A percentile compares a stretch with the other conserved stretches of the same genome.
Conservation (phyloP, 345 rosid species). For the Salix suchowensis region DNA sequence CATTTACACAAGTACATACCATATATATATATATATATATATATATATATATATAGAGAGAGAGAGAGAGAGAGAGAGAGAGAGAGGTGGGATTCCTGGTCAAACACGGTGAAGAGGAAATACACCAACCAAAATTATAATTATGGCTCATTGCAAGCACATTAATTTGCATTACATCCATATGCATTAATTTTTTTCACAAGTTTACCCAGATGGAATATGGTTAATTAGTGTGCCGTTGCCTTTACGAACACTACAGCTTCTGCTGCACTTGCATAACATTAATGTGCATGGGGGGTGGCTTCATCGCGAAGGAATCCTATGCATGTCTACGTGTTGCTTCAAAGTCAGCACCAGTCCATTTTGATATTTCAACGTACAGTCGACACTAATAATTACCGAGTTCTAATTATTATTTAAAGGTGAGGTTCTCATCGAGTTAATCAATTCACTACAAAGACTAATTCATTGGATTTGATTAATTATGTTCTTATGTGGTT, state of each 20-base stretch:
- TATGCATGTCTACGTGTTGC: not conserved
- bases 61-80: not conserved
- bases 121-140: not conserved
- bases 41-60: no score
- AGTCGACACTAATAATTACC: not conserved
- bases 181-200: not conserved
- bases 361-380: no score
- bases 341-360: not conserved
- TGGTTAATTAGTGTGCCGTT: slow-evolving; percentile 35
- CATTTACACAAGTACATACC: no score
- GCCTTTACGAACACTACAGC: slow-evolving; percentile 52
- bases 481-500: no score
- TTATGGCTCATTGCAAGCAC: not conserved
- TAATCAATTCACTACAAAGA: not conserved
- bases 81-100: slow-evolving; percentile 30
- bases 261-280: not conserved
- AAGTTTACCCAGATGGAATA: not conserved
- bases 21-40: no score
- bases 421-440: not conserved
- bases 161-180: not conserved
- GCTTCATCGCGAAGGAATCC: not conserved
- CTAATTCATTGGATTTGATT: no score
- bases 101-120: slow-evolving; percentile 44
- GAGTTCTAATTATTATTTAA: not conserved
- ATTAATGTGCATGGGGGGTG: not conserved